Conservation (phyloP, 257 asterid genomes). For the Coffea canephora region DNA sequence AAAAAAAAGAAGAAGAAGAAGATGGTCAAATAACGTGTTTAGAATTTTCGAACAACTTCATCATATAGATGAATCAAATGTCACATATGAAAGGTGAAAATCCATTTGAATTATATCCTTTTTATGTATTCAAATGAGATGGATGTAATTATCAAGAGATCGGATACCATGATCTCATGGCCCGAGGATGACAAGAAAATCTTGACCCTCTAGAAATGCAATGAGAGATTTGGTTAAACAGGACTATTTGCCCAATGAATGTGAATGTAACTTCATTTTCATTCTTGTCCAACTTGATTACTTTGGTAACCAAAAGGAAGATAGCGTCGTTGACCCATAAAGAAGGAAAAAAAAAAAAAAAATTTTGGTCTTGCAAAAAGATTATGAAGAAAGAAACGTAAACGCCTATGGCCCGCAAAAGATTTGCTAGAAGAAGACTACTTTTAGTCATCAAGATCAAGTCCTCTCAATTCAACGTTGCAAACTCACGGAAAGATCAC, state of each 20-base stretch:
- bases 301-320: slow-evolving; percentile 11
- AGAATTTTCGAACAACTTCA: no score
- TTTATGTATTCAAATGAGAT: background rate
- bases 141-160: background rate
- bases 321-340: slow-evolving; percentile 28
- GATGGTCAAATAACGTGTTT: no score
- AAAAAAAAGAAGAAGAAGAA: no score
- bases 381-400: slow-evolving; percentile 5
- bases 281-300: slow-evolving; percentile 17
- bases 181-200: background rate
- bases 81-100: no score
- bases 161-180: background rate
- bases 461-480: slow-evolving; percentile 14
- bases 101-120: no score
- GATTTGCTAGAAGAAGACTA: slow-evolving; percentile 18
- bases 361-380: slow-evolving; percentile 13
- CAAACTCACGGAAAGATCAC: slow-evolving; percentile 2
- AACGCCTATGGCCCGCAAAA: slow-evolving; percentile 21
- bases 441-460: background rate
- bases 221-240: background rate
- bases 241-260: background rate
- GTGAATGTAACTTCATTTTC: slow-evolving; percentile 19
- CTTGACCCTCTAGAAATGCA: slow-evolving; percentile 6
- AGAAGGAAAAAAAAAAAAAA: slow-evolving; percentile 10
- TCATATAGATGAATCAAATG: no score